phyloP scores from a whole-genome alignment of 2,329 filamentous ascomycete species.

The Cordyceps tenuipes region DNA sequence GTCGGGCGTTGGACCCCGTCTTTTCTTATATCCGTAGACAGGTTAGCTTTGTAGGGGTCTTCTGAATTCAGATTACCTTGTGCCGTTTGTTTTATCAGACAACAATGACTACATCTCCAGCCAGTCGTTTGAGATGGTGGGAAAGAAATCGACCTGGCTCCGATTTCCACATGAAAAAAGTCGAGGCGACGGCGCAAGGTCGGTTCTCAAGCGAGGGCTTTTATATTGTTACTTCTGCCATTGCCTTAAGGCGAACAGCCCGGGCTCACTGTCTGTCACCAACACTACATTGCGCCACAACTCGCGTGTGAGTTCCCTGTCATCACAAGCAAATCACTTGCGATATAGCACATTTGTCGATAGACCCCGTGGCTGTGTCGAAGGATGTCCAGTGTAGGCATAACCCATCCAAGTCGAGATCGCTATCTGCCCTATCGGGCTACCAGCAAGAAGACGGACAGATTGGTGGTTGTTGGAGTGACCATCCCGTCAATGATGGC shows the following conservation, averaged over 20 bases:
- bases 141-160: no score
- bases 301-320: neutral
- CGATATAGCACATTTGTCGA: neutral
- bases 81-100: neutral
- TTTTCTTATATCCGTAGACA: neutral
- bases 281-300: neutral
- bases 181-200: neutral
- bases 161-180: no score
- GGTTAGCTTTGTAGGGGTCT: neutral
- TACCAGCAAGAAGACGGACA: neutral
- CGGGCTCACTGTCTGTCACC: neutral
- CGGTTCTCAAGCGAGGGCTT: neutral
- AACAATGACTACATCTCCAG: neutral
- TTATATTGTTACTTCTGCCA: neutral
- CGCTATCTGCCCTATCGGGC: neutral
- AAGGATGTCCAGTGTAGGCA: neutral
- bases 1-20: neutral
- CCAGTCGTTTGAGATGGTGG: neutral
- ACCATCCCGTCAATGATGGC: neutral
- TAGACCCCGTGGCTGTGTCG: neutral
- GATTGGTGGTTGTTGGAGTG: neutral
- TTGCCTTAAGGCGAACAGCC: neutral
- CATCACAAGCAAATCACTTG: neutral
- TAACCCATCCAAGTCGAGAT: neutral
- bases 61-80: neutral